phyloP scores from a whole-genome alignment of 2,329 filamentous ascomycete species.

The Fusarium sp. region DNA sequence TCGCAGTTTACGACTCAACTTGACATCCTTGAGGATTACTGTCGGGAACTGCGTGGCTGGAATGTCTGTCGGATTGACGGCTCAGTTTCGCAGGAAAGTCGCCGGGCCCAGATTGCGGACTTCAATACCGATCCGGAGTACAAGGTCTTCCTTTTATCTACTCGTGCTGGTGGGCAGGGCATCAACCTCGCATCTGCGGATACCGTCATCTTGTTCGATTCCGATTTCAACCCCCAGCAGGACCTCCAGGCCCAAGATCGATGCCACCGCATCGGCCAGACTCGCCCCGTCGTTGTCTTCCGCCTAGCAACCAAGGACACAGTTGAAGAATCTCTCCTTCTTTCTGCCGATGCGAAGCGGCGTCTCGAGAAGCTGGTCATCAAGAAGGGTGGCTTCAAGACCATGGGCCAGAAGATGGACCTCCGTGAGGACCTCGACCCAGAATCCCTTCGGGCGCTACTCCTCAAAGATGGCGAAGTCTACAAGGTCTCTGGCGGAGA shows the following conservation, averaged over 20 bases:
- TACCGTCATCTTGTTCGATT: conserved; percentile 91
- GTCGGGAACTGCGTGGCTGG: conserved; percentile 80
- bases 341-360: conserved; percentile 91
- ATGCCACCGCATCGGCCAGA: conserved; percentile 94
- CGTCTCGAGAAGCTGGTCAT: conserved; percentile 95
- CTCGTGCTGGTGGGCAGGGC: conserved; percentile 91
- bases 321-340: conserved; percentile 87
- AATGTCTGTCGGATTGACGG: conserved; percentile 92
- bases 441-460: conserved; percentile 70
- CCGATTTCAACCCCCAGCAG: conserved; percentile 95
- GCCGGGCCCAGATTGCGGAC: conserved; percentile 76
- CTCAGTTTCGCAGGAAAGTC: conserved; percentile 79
- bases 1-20: conserved; percentile 96
- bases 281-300: conserved; percentile 90
- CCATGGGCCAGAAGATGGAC: conserved; percentile 72
- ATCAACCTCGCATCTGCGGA: conserved; percentile 95
- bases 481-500: conserved; percentile 70
- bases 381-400: conserved; percentile 87
- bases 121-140: conserved; percentile 76
- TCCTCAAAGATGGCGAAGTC: conserved; percentile 79
- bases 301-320: conserved; percentile 93
- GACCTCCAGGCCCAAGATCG: conserved; percentile 97
- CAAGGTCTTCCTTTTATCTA: conserved; percentile 89
- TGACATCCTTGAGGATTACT: conserved; percentile 91
- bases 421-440: conserved; percentile 67